Base-by-base conservation (phyloP, 2,329 filamentous ascomycete genomes). In the Chaetomium olivaceum region DNA sequence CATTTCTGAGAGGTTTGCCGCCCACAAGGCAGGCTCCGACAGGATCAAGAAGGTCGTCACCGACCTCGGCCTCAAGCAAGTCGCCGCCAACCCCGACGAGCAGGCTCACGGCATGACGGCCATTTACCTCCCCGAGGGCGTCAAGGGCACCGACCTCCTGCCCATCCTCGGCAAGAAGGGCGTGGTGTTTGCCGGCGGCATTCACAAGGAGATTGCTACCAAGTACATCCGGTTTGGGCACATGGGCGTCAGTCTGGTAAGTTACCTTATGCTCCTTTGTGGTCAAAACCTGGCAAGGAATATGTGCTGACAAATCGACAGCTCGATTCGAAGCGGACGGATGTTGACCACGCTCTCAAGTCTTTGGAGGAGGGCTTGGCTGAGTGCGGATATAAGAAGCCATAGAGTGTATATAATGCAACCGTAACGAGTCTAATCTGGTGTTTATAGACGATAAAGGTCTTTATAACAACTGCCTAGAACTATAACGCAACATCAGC, bases 21-120 rank as follows among this genome's bases (percentile, higher is more conserved):
- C 85, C 71, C 95, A 99, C 82, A 86, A 85, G 70, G 88, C 89
- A 69, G 87, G 88, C 8, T 96, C 92, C 0, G 87, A 95, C 78
- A 90, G 88, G 77, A 87, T 98, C 77, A 98, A 99, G 86, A 87
- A 91, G 76, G 87, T 91, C 21, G 83, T 97, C 60, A 80, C 87
- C 5, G 89, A 91, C 60, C 83, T 98, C 43, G 95, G 95, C 4
- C 84, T 99, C 66, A 91, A 92, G 80, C 91, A 97, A 76, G 84
- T 99, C 46, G 93, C 95, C 25, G 79, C 86, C 43, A 91, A 94
- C 77, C 90, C 91, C 0, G 92, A 94, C 73, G 91, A 96, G 79
- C 94, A 98, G 81, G 93, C 95, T 51, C 94, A 96, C 77, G 93
- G 91, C 73, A 99, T 99, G 95, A 99, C 95, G 3, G 94, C 95